phyloP scores from a whole-genome alignment of 495 filamentous ascomycete species.

The Aspergillus asperescens region DNA sequence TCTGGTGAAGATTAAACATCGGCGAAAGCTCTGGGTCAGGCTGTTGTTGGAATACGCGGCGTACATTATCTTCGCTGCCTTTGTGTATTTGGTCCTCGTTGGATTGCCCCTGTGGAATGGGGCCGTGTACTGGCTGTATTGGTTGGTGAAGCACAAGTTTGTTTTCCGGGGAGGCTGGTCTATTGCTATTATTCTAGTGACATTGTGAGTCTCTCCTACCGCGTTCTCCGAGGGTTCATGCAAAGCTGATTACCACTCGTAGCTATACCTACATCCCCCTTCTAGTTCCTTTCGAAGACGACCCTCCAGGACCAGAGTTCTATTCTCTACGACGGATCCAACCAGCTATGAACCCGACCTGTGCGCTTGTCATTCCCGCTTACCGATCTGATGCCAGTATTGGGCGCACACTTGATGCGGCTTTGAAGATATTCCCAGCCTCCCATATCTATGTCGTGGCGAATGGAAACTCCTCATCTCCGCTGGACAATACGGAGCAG shows the following conservation, averaged over 20 bases:
- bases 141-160: slow-evolving; percentile 32
- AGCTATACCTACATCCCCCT: slow-evolving; percentile 40
- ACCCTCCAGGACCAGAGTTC: slow-evolving; percentile 23
- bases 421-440: slow-evolving; percentile 42
- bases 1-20: slow-evolving; percentile 11
- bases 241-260: background rate
- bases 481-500: slow-evolving; percentile 41
- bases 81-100: slow-evolving; percentile 38
- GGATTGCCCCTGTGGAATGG: slow-evolving; percentile 41
- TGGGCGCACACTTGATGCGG: slow-evolving; percentile 38
- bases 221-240: too few species aligned
- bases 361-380: slow-evolving; percentile 44
- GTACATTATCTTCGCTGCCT: slow-evolving; percentile 27
- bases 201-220: slow-evolving; percentile 22
- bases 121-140: slow-evolving; percentile 39
- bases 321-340: slow-evolving; percentile 18
- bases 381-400: slow-evolving; percentile 43
- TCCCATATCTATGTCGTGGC: slow-evolving; percentile 44
- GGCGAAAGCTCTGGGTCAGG: slow-evolving; percentile 33
- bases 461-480: slow-evolving; percentile 37
- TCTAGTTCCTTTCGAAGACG: slow-evolving; percentile 34
- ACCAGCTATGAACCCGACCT: slow-evolving; percentile 19
- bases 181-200: slow-evolving; percentile 31
- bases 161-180: slow-evolving; percentile 32
- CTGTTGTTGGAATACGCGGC: slow-evolving; percentile 32